Evolutionary conservation across 345 rosid genomes (phyloP).

Genomic region (Raphanus sativus): DNA sequence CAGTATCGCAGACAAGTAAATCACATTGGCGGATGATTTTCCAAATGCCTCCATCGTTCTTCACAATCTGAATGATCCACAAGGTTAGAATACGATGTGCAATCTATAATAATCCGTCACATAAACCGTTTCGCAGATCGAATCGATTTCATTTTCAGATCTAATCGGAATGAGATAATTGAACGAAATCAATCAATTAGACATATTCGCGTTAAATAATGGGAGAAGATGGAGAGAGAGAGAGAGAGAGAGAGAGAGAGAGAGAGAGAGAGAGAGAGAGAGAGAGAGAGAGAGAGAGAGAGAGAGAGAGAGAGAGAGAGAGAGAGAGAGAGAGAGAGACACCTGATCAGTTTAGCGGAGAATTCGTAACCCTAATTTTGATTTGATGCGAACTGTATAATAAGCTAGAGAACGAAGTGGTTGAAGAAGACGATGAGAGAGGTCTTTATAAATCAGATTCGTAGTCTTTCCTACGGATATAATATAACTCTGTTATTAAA

Average conservation of each 20-base stretch:
- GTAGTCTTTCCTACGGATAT: background rate
- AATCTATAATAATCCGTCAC: background rate
- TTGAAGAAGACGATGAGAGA: constrained; percentile 7
- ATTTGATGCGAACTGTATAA: constrained; percentile 1
- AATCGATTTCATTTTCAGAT: background rate
- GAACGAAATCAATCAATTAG: background rate
- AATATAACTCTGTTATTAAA: constrained; percentile 13
- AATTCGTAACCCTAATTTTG: constrained; percentile 3
- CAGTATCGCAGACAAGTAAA: constrained; percentile 77
- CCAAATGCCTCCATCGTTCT: constrained; percentile 74
- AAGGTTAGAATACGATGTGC: background rate
- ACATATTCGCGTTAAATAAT: background rate
- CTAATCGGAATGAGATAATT: background rate
- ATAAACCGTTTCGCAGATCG: constrained; percentile 1
- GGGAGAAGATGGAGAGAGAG: background rate
- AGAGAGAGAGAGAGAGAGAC: background rate
- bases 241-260: no score
- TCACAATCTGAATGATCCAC: constrained; percentile 12
- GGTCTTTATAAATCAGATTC: constrained; percentile 17
- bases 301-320: no score
- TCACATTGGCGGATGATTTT: constrained; percentile 71
- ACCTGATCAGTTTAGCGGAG: constrained; percentile 6
- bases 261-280: no score
- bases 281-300: no score
- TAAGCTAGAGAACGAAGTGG: no score